A percentile compares a stretch with the other conserved stretches of the same genome.
phyloP scores from a whole-genome alignment of 805 yeast species.

The Suhomyces sp. region DNA sequence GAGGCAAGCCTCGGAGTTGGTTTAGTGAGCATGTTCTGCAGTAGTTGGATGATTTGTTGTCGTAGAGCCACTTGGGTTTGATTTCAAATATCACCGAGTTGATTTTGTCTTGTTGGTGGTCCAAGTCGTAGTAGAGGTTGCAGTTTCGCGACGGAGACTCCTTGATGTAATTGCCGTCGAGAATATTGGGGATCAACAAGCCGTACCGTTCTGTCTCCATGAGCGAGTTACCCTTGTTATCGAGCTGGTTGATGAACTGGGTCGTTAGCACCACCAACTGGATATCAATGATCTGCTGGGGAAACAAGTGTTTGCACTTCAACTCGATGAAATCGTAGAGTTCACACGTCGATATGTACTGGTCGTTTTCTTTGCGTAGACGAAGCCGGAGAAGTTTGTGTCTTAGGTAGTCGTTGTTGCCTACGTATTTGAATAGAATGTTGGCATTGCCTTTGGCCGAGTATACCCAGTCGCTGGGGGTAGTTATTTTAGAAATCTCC shows the following conservation, averaged over 20 bases:
- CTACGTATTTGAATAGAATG: conserved; percentile 41
- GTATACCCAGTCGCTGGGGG: conserved; percentile 39
- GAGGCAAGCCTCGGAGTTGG: conserved; percentile 25
- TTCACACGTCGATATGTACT: conserved; percentile 38
- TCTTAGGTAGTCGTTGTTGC: conserved; percentile 27
- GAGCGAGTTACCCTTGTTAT: conserved; percentile 23
- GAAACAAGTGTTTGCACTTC: conserved; percentile 29
- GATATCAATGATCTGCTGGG: conserved; percentile 28
- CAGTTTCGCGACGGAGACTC: conserved; percentile 34
- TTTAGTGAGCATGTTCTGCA: conserved; percentile 61
- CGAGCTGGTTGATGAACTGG: conserved; percentile 28
- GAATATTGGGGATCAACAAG: conserved; percentile 40
- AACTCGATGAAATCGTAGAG: conserved; percentile 39
- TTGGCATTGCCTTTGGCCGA: conserved; percentile 51
- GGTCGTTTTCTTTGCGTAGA: conserved; percentile 31
- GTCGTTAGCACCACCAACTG: conserved; percentile 29
- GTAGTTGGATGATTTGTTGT: conserved; percentile 38
- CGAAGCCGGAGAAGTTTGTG: conserved; percentile 40
- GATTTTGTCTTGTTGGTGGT: conserved; percentile 1
- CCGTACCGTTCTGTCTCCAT: conserved; percentile 43
- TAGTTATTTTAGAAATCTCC: conserved; percentile 36
- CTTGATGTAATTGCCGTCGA: conserved; percentile 29
- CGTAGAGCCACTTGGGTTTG: conserved; percentile 62
- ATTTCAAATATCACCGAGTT: conserved; percentile 39
- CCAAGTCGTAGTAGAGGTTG: conserved; percentile 23